phyloP scores from a whole-genome alignment of 345 rosid species.

The Clarkia xantiana region DNA sequence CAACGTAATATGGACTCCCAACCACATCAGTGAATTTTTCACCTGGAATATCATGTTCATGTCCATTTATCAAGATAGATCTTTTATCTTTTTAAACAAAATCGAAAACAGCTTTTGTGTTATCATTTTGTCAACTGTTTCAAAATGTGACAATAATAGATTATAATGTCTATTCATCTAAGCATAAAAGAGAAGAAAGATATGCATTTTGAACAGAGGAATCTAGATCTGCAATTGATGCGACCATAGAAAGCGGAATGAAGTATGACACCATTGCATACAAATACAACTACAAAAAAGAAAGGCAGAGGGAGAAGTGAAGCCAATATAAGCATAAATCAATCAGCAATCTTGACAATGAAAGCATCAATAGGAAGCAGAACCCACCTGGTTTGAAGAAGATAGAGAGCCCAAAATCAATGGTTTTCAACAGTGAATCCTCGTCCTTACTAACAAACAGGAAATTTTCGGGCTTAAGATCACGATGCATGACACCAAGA shows the following conservation, averaged over 20 bases:
- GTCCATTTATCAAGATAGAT: background rate
- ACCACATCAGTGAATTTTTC: slow-evolving; percentile 30
- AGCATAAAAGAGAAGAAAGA: too few species aligned
- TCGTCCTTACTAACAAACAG: slow-evolving; percentile 25
- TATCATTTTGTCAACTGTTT: background rate
- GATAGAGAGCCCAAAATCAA: slow-evolving; percentile 33
- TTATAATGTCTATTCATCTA: too few species aligned
- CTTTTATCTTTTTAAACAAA: background rate
- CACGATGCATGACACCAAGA: slow-evolving; percentile 37
- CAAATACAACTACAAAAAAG: too few species aligned
- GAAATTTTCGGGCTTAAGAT: slow-evolving; percentile 39
- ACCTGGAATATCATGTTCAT: slow-evolving; percentile 11
- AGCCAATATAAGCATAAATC: background rate
- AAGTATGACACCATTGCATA: too few species aligned
- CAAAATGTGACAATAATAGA: too few species aligned
- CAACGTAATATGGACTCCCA: slow-evolving; percentile 40
- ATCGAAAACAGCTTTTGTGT: background rate
- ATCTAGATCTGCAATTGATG: too few species aligned
- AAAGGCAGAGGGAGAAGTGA: background rate
- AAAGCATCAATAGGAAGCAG: background rate
- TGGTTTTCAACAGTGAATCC: slow-evolving; percentile 26
- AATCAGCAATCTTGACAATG: background rate
- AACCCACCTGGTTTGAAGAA: slow-evolving; percentile 32
- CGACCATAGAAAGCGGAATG: too few species aligned
- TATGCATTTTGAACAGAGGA: too few species aligned